Evolutionary conservation across 495 filamentous ascomycete species (phyloP).

Genomic region (Tuber indicum): DNA sequence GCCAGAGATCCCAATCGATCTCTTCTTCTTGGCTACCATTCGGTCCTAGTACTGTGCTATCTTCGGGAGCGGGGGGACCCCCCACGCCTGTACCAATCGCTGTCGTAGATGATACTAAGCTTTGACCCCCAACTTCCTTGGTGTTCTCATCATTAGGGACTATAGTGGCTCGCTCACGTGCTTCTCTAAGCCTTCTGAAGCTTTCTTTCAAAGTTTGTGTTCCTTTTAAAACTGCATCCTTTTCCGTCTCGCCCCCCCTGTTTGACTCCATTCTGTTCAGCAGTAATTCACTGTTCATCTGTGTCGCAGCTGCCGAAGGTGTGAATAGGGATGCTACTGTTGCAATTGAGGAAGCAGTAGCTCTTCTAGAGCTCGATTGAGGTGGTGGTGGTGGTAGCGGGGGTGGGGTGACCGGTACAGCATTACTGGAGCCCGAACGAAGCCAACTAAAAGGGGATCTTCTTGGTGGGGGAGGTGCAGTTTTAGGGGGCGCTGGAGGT

Average conservation of each 20-base stretch:
- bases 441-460: slow-evolving; percentile 43
- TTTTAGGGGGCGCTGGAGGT: slow-evolving; percentile 15
- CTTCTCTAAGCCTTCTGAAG: slow-evolving; percentile 41
- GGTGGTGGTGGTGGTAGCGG: slow-evolving; percentile 1
- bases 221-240: slow-evolving; percentile 35
- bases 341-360: slow-evolving; percentile 37
- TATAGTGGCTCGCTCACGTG: slow-evolving; percentile 24
- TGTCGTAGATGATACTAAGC: slow-evolving; percentile 27
- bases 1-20: slow-evolving; percentile 98
- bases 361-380: slow-evolving; percentile 32
- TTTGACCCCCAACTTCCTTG: slow-evolving; percentile 15
- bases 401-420: slow-evolving; percentile 10
- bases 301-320: slow-evolving; percentile 30
- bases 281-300: slow-evolving; percentile 35
- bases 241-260: slow-evolving; percentile 39
- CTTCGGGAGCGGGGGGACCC: background rate
- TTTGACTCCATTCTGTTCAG: slow-evolving; percentile 30
- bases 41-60: background rate
- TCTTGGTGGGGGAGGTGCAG: slow-evolving; percentile 32
- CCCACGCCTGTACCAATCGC: background rate
- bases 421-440: slow-evolving; percentile 28
- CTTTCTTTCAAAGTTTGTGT: slow-evolving; percentile 40
- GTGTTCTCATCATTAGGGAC: slow-evolving; percentile 16
- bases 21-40: slow-evolving; percentile 31
- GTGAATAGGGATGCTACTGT: slow-evolving; percentile 31